These are phyloP conservation scores for Erythrobasidium hasegawianum DNA, from an alignment of 1,284 basidiomycete species.

Conservation along the genomic window DNA sequence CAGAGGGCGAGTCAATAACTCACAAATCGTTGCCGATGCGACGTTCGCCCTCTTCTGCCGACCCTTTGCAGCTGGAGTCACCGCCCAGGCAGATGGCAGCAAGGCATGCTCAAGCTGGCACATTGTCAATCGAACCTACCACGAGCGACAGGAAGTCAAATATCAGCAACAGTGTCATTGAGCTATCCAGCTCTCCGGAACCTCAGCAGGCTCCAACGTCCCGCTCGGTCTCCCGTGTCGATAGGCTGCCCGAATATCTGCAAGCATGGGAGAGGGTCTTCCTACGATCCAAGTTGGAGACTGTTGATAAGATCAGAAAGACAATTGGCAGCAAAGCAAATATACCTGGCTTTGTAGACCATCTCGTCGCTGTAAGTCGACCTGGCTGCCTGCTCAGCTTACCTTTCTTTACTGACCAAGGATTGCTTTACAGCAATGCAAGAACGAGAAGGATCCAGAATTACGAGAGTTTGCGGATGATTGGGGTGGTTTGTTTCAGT, in stretches of 20 bases:
- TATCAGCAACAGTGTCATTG: background rate
- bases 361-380: background rate
- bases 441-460: background rate
- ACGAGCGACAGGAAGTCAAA: background rate
- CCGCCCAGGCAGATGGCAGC: background rate
- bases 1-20: too few species aligned
- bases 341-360: background rate
- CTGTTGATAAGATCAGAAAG: background rate
- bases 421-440: background rate
- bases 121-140: background rate
- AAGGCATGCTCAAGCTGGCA: background rate
- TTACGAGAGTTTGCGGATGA: conserved; percentile 2
- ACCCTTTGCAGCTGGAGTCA: background rate
- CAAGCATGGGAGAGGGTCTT: background rate
- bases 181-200: background rate
- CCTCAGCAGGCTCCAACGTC: background rate
- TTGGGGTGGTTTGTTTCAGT: background rate
- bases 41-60: too few species aligned
- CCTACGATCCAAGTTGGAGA: background rate
- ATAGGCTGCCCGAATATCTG: background rate
- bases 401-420: background rate
- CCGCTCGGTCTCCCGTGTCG: background rate
- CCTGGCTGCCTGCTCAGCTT: background rate
- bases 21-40: too few species aligned
- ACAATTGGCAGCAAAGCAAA: background rate